These are phyloP conservation scores for Boletus vermiculosoides DNA, from an alignment of 768 basidiomycete species.

Conservation along the genomic window DNA sequence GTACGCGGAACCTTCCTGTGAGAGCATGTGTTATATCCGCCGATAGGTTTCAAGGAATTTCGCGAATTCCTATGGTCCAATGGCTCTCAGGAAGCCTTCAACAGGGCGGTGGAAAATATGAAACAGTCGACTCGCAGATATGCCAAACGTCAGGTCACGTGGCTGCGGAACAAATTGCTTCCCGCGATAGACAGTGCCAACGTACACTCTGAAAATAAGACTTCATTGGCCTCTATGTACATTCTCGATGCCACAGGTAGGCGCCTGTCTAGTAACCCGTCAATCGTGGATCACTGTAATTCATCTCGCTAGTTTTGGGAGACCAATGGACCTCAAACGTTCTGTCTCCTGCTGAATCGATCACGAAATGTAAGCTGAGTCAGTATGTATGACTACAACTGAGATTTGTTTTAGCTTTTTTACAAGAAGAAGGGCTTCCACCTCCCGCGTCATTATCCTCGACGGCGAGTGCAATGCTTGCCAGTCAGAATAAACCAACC, in stretches of 20 bases:
- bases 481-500: constrained; percentile 42
- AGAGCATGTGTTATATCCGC: constrained; percentile 6
- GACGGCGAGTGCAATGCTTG: constrained; percentile 52
- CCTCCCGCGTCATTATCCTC: constrained; percentile 57
- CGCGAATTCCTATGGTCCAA: constrained; percentile 55
- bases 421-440: constrained; percentile 47
- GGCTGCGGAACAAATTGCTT: constrained; percentile 88
- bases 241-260: constrained; percentile 69
- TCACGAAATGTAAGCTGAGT: constrained; percentile 45
- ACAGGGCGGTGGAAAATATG: constrained; percentile 68
- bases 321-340: constrained; percentile 62
- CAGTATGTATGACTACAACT: background rate
- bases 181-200: constrained; percentile 62
- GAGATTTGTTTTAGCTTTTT: constrained; percentile 43
- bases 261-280: constrained; percentile 11
- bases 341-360: constrained; percentile 44
- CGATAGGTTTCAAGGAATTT: constrained; percentile 90
- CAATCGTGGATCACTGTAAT: background rate
- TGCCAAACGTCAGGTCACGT: constrained; percentile 86
- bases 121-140: constrained; percentile 88
- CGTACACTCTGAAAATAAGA: constrained; percentile 24
- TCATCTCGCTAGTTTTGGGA: constrained; percentile 42
- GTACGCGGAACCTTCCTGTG: constrained; percentile 37
- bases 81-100: constrained; percentile 43
- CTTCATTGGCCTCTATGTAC: constrained; percentile 44